A percentile compares a stretch with the other conserved stretches of the same genome.
These are phyloP conservation scores for Geotrichum siamense DNA, from an alignment of 1,139 yeast species.

Conservation along the genomic window DNA sequence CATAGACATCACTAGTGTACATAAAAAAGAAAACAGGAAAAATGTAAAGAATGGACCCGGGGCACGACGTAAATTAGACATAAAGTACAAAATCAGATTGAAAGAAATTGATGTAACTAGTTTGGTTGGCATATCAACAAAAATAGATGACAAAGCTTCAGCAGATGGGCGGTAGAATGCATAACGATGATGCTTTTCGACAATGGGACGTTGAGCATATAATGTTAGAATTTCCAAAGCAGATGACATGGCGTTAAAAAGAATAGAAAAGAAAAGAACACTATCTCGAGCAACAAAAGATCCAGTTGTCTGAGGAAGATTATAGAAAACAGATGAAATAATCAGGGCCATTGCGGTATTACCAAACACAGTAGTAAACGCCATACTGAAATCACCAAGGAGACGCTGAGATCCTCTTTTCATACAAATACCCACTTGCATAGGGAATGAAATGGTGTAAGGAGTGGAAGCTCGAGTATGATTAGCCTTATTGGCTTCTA, in stretches of 20 bases:
- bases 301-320: constrained; percentile 42
- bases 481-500: constrained; percentile 47
- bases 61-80: constrained; percentile 57
- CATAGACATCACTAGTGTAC: constrained; percentile 63
- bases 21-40: constrained; percentile 45
- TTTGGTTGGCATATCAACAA: constrained; percentile 63
- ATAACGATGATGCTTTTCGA: constrained; percentile 70
- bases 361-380: constrained; percentile 52
- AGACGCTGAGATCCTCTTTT: constrained; percentile 57
- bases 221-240: constrained; percentile 64
- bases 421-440: constrained; percentile 58
- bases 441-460: constrained; percentile 54
- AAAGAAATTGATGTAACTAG: constrained; percentile 48
- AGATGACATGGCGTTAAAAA: constrained; percentile 71
- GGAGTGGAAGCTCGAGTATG: constrained; percentile 50
- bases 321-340: constrained; percentile 68
- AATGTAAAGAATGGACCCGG: constrained; percentile 68
- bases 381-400: constrained; percentile 59
- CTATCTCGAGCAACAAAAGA: constrained; percentile 66
- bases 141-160: constrained; percentile 61
- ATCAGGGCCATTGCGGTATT: constrained; percentile 69
- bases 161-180: constrained; percentile 75
- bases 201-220: constrained; percentile 68
- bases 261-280: constrained; percentile 65
- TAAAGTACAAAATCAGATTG: constrained; percentile 57